Evolutionary conservation across 1,139 yeast genomes (phyloP), one percentile per base, ranked within the genome.

Genomic region (Suhomyces bolitotheri): DNA sequence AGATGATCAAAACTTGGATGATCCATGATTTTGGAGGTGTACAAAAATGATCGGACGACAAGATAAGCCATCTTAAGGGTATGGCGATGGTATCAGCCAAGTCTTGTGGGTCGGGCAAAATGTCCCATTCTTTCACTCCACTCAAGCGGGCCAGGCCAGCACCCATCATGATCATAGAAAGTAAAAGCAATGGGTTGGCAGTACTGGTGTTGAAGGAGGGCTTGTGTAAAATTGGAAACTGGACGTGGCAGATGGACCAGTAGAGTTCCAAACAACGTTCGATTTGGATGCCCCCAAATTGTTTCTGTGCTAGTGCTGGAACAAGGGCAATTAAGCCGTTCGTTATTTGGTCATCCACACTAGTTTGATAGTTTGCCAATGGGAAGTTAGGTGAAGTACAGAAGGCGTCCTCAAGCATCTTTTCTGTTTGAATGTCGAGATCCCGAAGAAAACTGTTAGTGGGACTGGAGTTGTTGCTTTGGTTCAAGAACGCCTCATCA

Each of bases 21-120:
- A 82, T 72, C 81, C 86, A 82, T 7, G 80, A 61, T 40, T 70
- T 65, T 1, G 82, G 78, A 2, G 80, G 79, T 4, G 66, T 29
- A 40, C 68, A 71, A 45, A 79, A 77, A 38, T 78, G 83, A 8
- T 70, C 68, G 25, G 75, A 69, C 9, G 78, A 70, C 47, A 80
- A 79, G 6, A 81, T 67, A 25, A 71, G 62, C 75, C 82, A 79
- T 33, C 90, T 57, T 19, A 83, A 53, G 0, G 86, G 87, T 15
- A 66, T 73, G 3, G 84, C 81, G 8, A 82, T 74, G 32, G 66
- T 50, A 24, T 51, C 47, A 8, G 62, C 50, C 23, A 64, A 54
- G 10, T 33, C 30, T 12, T 49, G 45, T 3, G 62, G 34, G 25
- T 51, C 36, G 3, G 40, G 25, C 15, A 52, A 44, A 7, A 44